These are phyloP conservation scores for Fragaria nilgerrensis DNA, from an alignment of 306 rosid genomes.

Conservation along the genomic window DNA sequence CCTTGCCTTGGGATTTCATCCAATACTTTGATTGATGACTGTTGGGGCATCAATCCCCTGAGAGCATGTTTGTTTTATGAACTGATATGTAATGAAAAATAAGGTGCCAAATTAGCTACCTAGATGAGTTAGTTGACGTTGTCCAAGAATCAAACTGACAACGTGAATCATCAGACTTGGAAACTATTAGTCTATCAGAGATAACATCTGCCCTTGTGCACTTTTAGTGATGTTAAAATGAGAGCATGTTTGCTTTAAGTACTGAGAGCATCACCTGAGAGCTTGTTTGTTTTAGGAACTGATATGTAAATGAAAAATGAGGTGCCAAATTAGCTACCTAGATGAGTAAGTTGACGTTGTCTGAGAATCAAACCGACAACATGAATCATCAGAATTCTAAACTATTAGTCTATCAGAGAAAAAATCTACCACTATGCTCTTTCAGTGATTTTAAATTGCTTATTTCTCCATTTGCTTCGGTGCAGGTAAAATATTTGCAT, in stretches of 20 bases:
- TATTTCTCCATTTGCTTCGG: constrained; percentile 15
- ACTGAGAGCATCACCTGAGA: neutral
- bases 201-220: too few species aligned
- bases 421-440: neutral
- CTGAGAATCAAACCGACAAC: neutral
- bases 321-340: constrained; percentile 4
- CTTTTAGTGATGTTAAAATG: too few species aligned
- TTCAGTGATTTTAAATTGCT: constrained; percentile 21
- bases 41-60: neutral
- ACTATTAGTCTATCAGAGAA: neutral
- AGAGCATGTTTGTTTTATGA: neutral
- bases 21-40: neutral
- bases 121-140: too few species aligned
- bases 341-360: neutral
- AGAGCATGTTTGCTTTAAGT: too few species aligned
- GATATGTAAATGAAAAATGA: constrained; percentile 2
- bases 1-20: neutral
- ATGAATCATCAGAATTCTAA: neutral
- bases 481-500: constrained; percentile 94
- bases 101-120: too few species aligned
- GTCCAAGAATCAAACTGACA: too few species aligned
- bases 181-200: too few species aligned
- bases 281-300: neutral
- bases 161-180: too few species aligned
- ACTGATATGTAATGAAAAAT: too few species aligned